Conservation (phyloP, 257 asterid species). For the Solanum verrucosum region DNA sequence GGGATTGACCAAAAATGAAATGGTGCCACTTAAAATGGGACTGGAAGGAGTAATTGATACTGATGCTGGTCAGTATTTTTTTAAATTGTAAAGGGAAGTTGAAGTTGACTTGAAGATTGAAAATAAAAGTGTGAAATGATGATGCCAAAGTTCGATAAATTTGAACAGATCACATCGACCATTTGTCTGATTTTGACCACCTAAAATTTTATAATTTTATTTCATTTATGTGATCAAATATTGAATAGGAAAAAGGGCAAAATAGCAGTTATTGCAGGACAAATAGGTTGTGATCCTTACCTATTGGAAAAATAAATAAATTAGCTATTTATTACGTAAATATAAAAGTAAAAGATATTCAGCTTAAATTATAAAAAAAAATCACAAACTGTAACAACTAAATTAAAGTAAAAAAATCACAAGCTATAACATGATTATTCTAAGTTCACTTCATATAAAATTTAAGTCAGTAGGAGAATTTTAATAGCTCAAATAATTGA, state of each 20-base stretch:
- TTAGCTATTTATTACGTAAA: background rate
- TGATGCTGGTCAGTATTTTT: too few relatives aligned
- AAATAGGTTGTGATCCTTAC: background rate
- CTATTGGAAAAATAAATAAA: background rate
- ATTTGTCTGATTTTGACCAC: background rate
- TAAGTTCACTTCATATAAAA: background rate
- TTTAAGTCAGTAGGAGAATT: too few relatives aligned
- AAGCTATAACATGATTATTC: background rate
- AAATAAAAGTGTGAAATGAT: background rate
- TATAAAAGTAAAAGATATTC: background rate
- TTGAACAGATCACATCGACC: background rate
- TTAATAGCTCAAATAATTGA: fast-evolving
- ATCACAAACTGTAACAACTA: too few relatives aligned
- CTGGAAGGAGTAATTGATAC: background rate
- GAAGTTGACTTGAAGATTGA: background rate
- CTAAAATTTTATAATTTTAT: background rate
- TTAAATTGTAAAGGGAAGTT: background rate
- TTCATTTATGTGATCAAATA: background rate
- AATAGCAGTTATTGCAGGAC: background rate
- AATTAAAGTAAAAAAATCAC: too few relatives aligned
- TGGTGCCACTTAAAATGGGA: too few relatives aligned
- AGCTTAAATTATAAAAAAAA: too few relatives aligned
- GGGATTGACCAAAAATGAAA: too few relatives aligned
- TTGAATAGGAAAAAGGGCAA: background rate
- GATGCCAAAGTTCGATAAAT: background rate